A percentile compares a stretch with the other conserved stretches of the same genome.
Evolutionary conservation across 768 basidiomycete genomes (phyloP).

Genomic region (Tephrocybe rancida): DNA sequence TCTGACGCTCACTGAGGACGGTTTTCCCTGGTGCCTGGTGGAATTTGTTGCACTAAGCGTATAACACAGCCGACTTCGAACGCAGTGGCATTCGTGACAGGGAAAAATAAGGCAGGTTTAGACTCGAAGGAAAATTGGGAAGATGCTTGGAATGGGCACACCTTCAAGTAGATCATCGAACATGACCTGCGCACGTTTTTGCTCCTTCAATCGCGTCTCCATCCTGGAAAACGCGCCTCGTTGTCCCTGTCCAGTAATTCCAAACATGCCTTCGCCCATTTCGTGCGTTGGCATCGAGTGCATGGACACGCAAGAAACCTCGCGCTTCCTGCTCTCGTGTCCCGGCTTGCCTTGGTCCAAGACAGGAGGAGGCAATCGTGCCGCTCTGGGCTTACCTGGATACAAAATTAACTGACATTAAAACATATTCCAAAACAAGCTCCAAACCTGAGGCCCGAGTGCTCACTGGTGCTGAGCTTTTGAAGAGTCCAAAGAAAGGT

Average conservation of each 20-base stretch:
- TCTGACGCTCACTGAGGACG: constrained; percentile 95
- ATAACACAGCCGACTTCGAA: constrained; percentile 86
- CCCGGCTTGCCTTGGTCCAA: too few relatives aligned
- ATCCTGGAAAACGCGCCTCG: constrained; percentile 95
- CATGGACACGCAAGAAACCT: too few relatives aligned
- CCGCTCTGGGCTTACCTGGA: too few relatives aligned
- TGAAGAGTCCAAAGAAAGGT: too few relatives aligned
- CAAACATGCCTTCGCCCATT: constrained; percentile 89
- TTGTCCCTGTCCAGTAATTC: constrained; percentile 92
- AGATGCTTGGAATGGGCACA: constrained; percentile 26
- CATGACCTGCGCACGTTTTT: constrained; percentile 93
- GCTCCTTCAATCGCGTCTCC: constrained; percentile 96
- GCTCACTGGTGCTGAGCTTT: too few relatives aligned
- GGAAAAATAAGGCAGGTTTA: constrained; percentile 79
- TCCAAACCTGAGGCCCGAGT: too few relatives aligned
- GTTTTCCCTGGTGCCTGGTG: constrained; percentile 96
- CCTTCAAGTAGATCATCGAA: too few relatives aligned
- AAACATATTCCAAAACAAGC: too few relatives aligned
- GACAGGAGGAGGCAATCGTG: too few relatives aligned
- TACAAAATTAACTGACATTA: too few relatives aligned
- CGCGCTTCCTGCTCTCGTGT: too few relatives aligned
- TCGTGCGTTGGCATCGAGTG: constrained; percentile 92
- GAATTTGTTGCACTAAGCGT: constrained; percentile 94
- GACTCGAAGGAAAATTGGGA: neutral
- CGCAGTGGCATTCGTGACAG: constrained; percentile 88